Conservation (phyloP, 345 rosid genomes). For the Litchi chinensis region DNA sequence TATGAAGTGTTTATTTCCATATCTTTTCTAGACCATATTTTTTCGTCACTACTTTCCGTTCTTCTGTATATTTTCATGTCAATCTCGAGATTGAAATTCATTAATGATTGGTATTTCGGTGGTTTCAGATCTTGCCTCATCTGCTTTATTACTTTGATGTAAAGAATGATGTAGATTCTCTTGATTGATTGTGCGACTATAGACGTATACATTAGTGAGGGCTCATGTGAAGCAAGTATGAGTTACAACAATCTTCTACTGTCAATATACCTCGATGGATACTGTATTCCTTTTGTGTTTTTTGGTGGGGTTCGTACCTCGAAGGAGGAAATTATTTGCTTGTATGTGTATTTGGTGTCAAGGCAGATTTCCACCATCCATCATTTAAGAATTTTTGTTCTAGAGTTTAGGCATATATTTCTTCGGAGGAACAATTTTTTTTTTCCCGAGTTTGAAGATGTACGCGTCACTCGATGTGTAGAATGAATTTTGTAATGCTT, state of each 20-base stretch:
- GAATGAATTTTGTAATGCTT: background rate
- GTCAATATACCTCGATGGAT: constrained; percentile 14
- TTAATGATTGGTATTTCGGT: background rate
- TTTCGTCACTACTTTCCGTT: background rate
- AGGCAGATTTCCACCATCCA: background rate
- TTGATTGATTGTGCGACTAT: constrained; percentile 80
- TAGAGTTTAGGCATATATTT: background rate
- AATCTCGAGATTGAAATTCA: background rate
- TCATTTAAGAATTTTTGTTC: background rate
- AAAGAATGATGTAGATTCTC: constrained; percentile 68
- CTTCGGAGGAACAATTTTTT: background rate
- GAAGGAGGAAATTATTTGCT: background rate
- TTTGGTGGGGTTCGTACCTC: background rate
- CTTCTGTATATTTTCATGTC: background rate
- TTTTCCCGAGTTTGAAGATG: background rate
- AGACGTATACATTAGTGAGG: constrained; percentile 67
- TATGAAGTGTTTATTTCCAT: background rate
- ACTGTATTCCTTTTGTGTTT: background rate
- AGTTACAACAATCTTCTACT: constrained; percentile 51
- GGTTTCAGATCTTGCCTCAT: constrained; percentile 74
- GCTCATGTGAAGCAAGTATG: constrained; percentile 62
- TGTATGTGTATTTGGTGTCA: background rate
- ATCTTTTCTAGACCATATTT: background rate
- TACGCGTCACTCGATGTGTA: background rate
- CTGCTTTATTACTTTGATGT: constrained; percentile 72